phyloP scores from a whole-genome alignment of 768 basidiomycete genomes.

The Macrolepiota fuliginosa region DNA sequence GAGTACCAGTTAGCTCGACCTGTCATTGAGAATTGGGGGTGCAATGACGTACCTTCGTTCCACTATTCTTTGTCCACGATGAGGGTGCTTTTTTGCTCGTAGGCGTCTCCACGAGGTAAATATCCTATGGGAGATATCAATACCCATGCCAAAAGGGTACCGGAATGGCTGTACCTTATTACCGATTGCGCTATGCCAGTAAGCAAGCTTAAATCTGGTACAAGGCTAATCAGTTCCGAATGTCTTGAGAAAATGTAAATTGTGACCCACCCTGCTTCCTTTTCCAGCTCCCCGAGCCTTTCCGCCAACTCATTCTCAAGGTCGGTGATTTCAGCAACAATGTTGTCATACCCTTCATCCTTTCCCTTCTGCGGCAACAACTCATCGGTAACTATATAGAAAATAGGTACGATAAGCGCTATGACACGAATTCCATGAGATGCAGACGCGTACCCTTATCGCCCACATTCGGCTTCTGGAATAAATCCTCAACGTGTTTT shows the following conservation, averaged over 20 bases:
- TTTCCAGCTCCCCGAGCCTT: conserved; percentile 62
- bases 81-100: conserved; percentile 65
- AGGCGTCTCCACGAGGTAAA: conserved; percentile 82
- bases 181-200: conserved; percentile 68
- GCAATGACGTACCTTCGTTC: conserved; percentile 64
- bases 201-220: conserved; percentile 32
- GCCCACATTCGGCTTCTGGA: conserved; percentile 36
- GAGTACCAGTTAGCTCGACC: not conserved
- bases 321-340: conserved; percentile 65
- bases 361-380: conserved; percentile 83
- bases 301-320: conserved; percentile 74
- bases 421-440: not conserved
- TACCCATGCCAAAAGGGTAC: not conserved
- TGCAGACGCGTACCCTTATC: conserved; percentile 52
- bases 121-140: conserved; percentile 58
- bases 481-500: conserved; percentile 73
- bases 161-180: conserved; percentile 55
- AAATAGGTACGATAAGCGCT: not conserved
- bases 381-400: conserved; percentile 53
- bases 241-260: not conserved
- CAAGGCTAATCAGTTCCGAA: not conserved
- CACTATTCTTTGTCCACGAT: conserved; percentile 77
- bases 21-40: not conserved
- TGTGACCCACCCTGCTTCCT: conserved; percentile 60
- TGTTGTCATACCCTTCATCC: conserved; percentile 79